Base-by-base conservation (phyloP, 148 eudicot species). In the Rhododendron kiyosumense region DNA sequence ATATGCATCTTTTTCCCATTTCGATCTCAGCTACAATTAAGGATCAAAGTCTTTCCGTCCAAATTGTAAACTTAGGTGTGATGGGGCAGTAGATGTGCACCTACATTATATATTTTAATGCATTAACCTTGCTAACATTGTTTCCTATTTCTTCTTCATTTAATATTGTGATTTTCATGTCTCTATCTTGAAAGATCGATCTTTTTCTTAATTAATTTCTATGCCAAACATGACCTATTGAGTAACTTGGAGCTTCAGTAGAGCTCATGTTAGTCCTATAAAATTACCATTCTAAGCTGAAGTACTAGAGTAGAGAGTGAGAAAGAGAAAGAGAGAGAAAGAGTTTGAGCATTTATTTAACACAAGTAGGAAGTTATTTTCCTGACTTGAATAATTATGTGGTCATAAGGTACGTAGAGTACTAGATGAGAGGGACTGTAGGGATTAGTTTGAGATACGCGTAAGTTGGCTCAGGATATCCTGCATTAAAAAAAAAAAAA, bases 291-390 rank as follows among this genome's bases (percentile, higher is more conserved):
- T 41, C 7, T 71, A 14, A 32, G 38, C 12, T n/a, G 28, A n/a
- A 65, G 52, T 48, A 74, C 54, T 18, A 57, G 24, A 57, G 65
- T 32, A 32, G 1, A 1, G 34, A 59, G n/a, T 4, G 65, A 54
- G 18, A 52, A 3, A 52, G 22, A 52, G 51, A 48, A 86, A 84
- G 82, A 78, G 87, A 75, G 67, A 82, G 59, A 75, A 81, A 73
- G 18, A 17, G 20, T 17, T 12, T 26, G 34, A 67, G 34, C 1
- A 28, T 26, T 65, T 26, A 26, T 67, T 67, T 67, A 67, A 67
- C 17, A 67, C 32, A 26, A 49, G 51, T 17, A 15, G 32, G 30
- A 34, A 38, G 32, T 38, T 36, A 61, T 34, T 51, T 69, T 75
- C n/a, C 36, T 13, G 14, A 15, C 38, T 45, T 49, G 48, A 74